Percentiles rank a stretch among this genome's conserved stretches.
Conservation (phyloP, 495 filamentous ascomycete species). For the Mytilinidion resinicola region DNA sequence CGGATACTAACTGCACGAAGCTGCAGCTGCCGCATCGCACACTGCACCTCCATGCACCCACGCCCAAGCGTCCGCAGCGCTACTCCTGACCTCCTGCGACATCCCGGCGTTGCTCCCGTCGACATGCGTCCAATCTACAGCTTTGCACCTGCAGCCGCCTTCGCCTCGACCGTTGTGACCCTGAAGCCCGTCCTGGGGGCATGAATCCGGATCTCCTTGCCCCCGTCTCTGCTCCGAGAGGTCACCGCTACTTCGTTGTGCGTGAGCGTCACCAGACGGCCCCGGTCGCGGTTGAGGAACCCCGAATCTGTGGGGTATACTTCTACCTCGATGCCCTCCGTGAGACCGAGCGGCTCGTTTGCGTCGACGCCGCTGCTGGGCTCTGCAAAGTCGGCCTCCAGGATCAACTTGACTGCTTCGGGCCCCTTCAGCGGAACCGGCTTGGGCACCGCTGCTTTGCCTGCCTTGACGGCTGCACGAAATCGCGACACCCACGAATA, state of each 20-base stretch:
- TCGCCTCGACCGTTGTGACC: conserved; percentile 32
- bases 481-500: conserved; percentile 55
- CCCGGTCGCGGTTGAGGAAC: conserved; percentile 47
- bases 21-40: neutral
- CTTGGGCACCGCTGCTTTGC: conserved; percentile 29
- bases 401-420: conserved; percentile 43
- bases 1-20: neutral
- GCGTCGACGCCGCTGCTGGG: conserved; percentile 34
- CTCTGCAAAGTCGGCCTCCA: conserved; percentile 34
- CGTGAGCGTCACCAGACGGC: conserved; percentile 44
- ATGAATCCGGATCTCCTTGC: conserved; percentile 46
- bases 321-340: conserved; percentile 44
- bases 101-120: conserved; percentile 13
- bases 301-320: conserved; percentile 55
- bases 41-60: neutral
- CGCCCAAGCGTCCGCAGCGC: neutral
- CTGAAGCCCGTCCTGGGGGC: conserved; percentile 52
- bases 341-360: conserved; percentile 40
- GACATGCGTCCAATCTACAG: conserved; percentile 23
- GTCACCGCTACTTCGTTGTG: conserved; percentile 48
- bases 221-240: conserved; percentile 34
- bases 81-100: neutral
- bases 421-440: conserved; percentile 40
- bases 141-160: conserved; percentile 4
- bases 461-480: conserved; percentile 29